These are phyloP conservation scores for Lathyrus oleraceus DNA, from an alignment of 306 rosid genomes.

Conservation along the genomic window DNA sequence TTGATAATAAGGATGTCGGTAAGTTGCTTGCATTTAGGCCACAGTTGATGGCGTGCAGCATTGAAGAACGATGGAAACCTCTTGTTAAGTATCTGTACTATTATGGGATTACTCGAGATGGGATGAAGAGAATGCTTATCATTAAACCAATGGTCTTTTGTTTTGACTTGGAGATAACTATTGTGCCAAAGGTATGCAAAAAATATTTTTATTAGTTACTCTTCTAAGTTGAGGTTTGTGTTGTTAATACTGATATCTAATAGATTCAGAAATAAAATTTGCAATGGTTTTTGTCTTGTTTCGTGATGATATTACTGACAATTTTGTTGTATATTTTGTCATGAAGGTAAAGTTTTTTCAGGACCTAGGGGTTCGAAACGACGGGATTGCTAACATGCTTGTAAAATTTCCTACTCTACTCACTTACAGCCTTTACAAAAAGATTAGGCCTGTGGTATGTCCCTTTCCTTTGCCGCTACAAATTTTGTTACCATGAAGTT, in stretches of 20 bases:
- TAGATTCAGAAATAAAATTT: conserved; percentile 15
- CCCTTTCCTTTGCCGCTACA: conserved; percentile 34
- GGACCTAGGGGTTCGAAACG: conserved; percentile 74
- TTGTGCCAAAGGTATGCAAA: conserved; percentile 81
- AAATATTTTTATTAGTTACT: conserved; percentile 4
- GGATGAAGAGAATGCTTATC: conserved; percentile 86
- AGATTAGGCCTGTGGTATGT: conserved; percentile 89
- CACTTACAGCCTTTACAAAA: conserved; percentile 84
- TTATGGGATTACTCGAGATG: conserved; percentile 78
- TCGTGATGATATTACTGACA: conserved; percentile 31
- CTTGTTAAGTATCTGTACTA: conserved; percentile 82
- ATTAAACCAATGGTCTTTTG: conserved; percentile 88
- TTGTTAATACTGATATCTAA: conserved; percentile 13
- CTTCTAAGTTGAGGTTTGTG: conserved; percentile 23
- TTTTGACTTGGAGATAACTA: conserved; percentile 64
- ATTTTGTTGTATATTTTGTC: conserved; percentile 20
- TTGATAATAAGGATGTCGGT: conserved; percentile 68
- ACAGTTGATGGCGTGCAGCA: conserved; percentile 84
- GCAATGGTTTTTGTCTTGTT: conserved; percentile 24
- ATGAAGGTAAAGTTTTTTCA: conserved; percentile 74
- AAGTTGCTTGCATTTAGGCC: conserved; percentile 84
- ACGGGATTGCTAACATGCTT: conserved; percentile 90
- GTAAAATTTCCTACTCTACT: conserved; percentile 84
- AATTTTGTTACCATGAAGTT: conserved; percentile 11
- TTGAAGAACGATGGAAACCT: conserved; percentile 90